Percentiles rank a stretch among this genome's conserved stretches.
These are phyloP conservation scores for Chamaecyparis obtusa DNA, from an alignment of 75 land plant genomes.

Conservation along the genomic window DNA sequence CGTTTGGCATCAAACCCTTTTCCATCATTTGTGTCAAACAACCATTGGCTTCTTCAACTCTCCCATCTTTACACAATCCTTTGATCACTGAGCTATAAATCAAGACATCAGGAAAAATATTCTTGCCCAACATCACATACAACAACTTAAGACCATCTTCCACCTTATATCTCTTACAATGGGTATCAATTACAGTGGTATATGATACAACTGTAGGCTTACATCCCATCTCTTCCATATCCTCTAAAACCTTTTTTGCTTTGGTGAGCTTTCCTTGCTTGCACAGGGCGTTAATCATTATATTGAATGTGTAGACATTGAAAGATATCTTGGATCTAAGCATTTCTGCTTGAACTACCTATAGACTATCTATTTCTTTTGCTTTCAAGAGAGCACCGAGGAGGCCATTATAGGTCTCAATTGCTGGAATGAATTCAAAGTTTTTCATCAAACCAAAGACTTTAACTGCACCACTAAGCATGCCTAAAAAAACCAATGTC, in stretches of 20 bases:
- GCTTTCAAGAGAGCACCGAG: conserved; percentile 29
- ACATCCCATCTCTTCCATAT: conserved; percentile 40
- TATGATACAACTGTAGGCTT: conserved; percentile 43
- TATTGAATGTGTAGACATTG: conserved; percentile 31
- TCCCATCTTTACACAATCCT: conserved; percentile 42
- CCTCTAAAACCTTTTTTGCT: conserved; percentile 26
- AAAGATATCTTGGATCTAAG: conserved; percentile 32
- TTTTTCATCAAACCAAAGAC: conserved; percentile 30
- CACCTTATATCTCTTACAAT: conserved; percentile 34
- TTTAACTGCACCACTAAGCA: conserved; percentile 19
- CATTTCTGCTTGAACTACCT: conserved; percentile 56
- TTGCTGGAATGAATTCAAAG: conserved; percentile 24
- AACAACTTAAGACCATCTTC: conserved; percentile 22
- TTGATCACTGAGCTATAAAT: conserved; percentile 58
- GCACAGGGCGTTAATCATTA: conserved; percentile 50
- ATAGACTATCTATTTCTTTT: conserved; percentile 10
- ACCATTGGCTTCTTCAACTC: conserved; percentile 40
- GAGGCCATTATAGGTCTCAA: conserved; percentile 41
- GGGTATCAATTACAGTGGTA: conserved; percentile 42
- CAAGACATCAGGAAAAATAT: conserved; percentile 32
- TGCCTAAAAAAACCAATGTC: conserved; percentile 20
- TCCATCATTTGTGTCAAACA: conserved; percentile 33
- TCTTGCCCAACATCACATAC: conserved; percentile 30
- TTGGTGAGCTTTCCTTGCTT: conserved; percentile 49
- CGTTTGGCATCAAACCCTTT: conserved; percentile 41